Conservation (phyloP, 2,329 filamentous ascomycete genomes). For the Nemania sp. region DNA sequence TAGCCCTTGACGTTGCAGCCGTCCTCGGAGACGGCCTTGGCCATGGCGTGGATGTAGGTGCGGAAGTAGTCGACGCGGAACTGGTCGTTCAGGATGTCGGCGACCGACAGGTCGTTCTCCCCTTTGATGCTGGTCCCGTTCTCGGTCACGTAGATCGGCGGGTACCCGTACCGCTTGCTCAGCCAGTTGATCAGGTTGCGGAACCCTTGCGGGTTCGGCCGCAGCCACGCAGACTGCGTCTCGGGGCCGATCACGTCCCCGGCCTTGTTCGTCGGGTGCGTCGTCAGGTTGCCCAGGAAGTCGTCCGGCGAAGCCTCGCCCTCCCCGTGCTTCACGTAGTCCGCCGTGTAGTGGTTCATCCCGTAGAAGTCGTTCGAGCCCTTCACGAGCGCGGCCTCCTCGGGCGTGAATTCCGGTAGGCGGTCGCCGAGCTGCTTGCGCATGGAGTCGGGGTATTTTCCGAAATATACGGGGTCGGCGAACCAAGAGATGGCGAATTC, state of each 20-base stretch:
- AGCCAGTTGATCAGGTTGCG: constrained; percentile 76
- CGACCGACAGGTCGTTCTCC: constrained; percentile 73
- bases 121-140: constrained; percentile 84
- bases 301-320: constrained; percentile 65
- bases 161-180: constrained; percentile 73
- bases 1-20: constrained; percentile 80
- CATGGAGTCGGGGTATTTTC: constrained; percentile 84
- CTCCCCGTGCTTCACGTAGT: constrained; percentile 77
- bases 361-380: constrained; percentile 94
- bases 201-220: constrained; percentile 76
- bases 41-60: constrained; percentile 76
- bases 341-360: constrained; percentile 92
- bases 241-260: constrained; percentile 77
- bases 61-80: constrained; percentile 81
- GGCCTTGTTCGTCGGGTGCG: constrained; percentile 69
- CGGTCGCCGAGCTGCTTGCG: constrained; percentile 76
- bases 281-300: constrained; percentile 75
- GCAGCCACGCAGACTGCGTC: constrained; percentile 81
- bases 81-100: constrained; percentile 76
- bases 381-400: constrained; percentile 73
- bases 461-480: constrained; percentile 83
- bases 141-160: constrained; percentile 85
- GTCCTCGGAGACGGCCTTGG: constrained; percentile 69
- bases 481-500: constrained; percentile 91
- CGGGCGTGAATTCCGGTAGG: constrained; percentile 72